These are phyloP conservation scores for Linanthus parryae DNA, from an alignment of 148 eudicot species.

Conservation along the genomic window DNA sequence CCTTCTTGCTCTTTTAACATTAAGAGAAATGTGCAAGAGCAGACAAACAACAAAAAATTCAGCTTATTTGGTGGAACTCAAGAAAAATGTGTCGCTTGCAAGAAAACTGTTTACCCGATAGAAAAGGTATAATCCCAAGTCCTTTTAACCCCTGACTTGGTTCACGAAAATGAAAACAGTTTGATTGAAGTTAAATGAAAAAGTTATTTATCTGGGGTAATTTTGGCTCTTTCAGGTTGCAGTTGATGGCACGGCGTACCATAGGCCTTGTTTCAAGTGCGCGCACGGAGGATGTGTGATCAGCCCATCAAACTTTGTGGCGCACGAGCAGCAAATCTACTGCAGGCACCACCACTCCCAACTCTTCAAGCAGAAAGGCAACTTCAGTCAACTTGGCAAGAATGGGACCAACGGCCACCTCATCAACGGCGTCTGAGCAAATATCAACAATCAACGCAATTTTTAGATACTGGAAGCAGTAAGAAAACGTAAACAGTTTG, in stretches of 20 bases:
- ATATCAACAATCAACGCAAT: neutral
- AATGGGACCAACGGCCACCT: constrained; percentile 30
- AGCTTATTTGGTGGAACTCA: constrained; percentile 86
- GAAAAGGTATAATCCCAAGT: constrained; percentile 83
- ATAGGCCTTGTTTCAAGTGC: constrained; percentile 78
- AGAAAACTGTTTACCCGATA: constrained; percentile 80
- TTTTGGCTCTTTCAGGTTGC: constrained; percentile 43
- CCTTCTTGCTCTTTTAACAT: neutral
- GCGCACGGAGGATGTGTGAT: constrained; percentile 74
- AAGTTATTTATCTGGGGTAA: neutral
- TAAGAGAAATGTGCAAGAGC: constrained; percentile 24
- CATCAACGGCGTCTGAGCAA: constrained; percentile 15
- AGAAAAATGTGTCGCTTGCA: constrained; percentile 83
- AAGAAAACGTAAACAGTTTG: neutral
- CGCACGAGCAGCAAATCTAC: constrained; percentile 71
- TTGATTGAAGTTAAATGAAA: too few species aligned
- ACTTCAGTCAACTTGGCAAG: constrained; percentile 66
- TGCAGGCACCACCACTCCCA: constrained; percentile 87
- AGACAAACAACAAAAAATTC: constrained; percentile 50
- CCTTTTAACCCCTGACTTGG: too few species aligned
- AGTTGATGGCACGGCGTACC: constrained; percentile 72
- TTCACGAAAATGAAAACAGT: too few species aligned
- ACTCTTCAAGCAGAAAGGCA: constrained; percentile 84
- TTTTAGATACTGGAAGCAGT: neutral
- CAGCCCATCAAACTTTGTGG: constrained; percentile 79